These are phyloP conservation scores for Solanum dulcamara DNA, from an alignment of 257 asterid species.

Conservation along the genomic window DNA sequence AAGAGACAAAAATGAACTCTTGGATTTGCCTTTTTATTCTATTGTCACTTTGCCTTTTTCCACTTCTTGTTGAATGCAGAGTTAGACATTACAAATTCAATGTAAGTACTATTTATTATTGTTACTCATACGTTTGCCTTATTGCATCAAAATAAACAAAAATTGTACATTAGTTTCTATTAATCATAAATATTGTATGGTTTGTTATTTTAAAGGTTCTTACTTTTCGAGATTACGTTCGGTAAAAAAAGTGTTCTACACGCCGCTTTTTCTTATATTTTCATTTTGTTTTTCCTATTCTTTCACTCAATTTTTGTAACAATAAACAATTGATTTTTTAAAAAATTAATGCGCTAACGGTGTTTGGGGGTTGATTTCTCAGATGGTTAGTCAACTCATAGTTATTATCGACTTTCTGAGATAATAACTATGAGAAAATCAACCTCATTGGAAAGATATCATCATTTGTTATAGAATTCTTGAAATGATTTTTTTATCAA, in stretches of 20 bases:
- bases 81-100: slow-evolving; percentile 77
- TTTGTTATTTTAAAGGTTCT: background rate
- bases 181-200: background rate
- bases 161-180: background rate
- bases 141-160: background rate
- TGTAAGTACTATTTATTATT: slow-evolving; percentile 30
- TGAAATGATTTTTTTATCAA: background rate
- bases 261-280: too few relatives aligned
- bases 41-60: slow-evolving; percentile 22
- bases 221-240: background rate
- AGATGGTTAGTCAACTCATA: background rate
- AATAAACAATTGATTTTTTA: too few relatives aligned
- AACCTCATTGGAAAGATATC: background rate
- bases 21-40: slow-evolving; percentile 21
- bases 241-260: too few relatives aligned
- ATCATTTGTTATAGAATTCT: background rate
- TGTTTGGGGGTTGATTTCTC: background rate
- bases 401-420: background rate
- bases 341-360: background rate
- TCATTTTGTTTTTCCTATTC: too few relatives aligned
- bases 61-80: slow-evolving; percentile 22
- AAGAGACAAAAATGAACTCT: slow-evolving; percentile 21
- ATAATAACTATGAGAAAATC: background rate
- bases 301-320: too few relatives aligned
- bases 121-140: background rate